Base-by-base conservation (phyloP, 2,329 filamentous ascomycete genomes). In the Claviceps digitariae region DNA sequence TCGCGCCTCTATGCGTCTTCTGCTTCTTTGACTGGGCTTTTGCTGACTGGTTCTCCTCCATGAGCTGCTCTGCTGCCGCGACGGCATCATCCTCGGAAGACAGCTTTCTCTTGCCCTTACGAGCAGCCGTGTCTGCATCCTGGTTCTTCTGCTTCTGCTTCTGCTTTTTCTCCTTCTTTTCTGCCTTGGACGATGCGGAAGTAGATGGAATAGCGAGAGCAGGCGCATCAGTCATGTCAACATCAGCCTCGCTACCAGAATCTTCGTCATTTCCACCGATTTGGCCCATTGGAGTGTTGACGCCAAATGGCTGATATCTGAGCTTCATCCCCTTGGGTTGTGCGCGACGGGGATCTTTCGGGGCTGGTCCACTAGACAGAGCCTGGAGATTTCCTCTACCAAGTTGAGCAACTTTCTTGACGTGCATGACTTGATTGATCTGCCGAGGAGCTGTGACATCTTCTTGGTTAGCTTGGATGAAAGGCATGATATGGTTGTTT, bases 301-400 rank as follows among this genome's bases (percentile, higher is more conserved):
- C 72, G 29, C 86, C 86, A 46, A 84, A 77, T 1, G 86, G 85
- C 52, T 76, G 76, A 66, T 79, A 89, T 36, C 85, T 79, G 66
- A 82, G 77, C 61, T 76, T 81, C 52, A 90, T 69, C 7, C 81
- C 83, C 60, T 77, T 74, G 1, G 86, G 84, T 64, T 90, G 86
- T 47, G 78, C 72, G 55, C 83, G 78, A 49, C 80, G 72, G 1
- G 74, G 65, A 55, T 72, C 79, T 54, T 75, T 70, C 4, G 76
- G 69, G 2, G 74, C 70, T 48, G 73, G 70, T 23, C 71, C 74
- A 12, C 53, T 54, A n/a, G 54, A 67, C 53, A 66, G 58, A 17
- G 56, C 53, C 21, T 23, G 46, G 4, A 40, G 36, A 25, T 52
- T 54, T 34, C 54, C 57, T 62, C 75, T 65, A n/a, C 71, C 66